phyloP scores from a whole-genome alignment of 2,329 filamentous ascomycete genomes.

The Huntiella decipiens region DNA sequence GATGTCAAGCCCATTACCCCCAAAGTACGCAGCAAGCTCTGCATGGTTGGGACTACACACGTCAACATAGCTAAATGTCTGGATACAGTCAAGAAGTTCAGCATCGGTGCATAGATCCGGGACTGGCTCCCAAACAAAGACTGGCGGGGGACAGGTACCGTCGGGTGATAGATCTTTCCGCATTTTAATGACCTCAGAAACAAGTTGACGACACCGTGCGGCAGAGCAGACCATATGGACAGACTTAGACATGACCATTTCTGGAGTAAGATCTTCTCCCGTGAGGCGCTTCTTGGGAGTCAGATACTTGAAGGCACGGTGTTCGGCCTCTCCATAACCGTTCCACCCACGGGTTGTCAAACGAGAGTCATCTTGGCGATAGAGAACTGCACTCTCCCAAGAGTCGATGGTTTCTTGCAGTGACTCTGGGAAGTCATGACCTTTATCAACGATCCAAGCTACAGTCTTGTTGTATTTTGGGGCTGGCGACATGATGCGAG shows the following conservation, averaged over 20 bases:
- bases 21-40: slow-evolving; percentile 78
- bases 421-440: slow-evolving; percentile 61
- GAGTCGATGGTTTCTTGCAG: slow-evolving; percentile 44
- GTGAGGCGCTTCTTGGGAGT: slow-evolving; percentile 74
- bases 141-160: slow-evolving; percentile 32
- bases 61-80: slow-evolving; percentile 41
- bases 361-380: slow-evolving; percentile 45
- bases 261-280: slow-evolving; percentile 45
- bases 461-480: slow-evolving; percentile 44
- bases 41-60: slow-evolving; percentile 65
- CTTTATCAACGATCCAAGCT: slow-evolving; percentile 82
- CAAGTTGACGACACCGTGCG: slow-evolving; percentile 54
- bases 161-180: slow-evolving; percentile 23
- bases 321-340: slow-evolving; percentile 56
- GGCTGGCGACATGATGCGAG: slow-evolving; percentile 61
- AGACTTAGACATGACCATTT: slow-evolving; percentile 50
- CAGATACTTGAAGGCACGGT: slow-evolving; percentile 64
- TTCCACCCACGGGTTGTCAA: slow-evolving; percentile 88
- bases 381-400: slow-evolving; percentile 58
- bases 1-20: slow-evolving; percentile 33
- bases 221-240: slow-evolving; percentile 84
- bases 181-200: slow-evolving; percentile 47
- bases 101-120: slow-evolving; percentile 68
- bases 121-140: slow-evolving; percentile 90
- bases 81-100: slow-evolving; percentile 44